Percentiles rank a stretch among this genome's conserved stretches.
Evolutionary conservation across 1,284 basidiomycete genomes (phyloP).

Genomic region (Melampsora larici-populina): DNA sequence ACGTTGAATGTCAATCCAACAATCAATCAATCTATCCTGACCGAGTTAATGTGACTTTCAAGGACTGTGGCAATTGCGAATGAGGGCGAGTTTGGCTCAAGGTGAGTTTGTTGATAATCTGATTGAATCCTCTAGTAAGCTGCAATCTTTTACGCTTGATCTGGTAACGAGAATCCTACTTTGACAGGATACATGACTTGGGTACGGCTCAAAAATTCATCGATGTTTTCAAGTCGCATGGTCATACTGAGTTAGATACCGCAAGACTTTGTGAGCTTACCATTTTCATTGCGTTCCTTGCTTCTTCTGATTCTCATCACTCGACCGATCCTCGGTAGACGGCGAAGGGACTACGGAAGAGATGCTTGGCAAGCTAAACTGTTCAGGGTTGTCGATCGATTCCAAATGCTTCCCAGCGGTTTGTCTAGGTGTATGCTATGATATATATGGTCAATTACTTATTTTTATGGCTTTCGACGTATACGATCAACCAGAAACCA

Average conservation of each 20-base stretch:
- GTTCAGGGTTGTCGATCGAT: neutral
- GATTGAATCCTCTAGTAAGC: neutral
- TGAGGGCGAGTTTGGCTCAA: neutral
- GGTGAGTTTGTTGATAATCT: neutral
- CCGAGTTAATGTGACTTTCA: neutral
- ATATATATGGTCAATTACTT: neutral
- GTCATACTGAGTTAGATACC: constrained; percentile 49
- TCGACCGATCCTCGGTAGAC: neutral
- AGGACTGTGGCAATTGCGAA: neutral
- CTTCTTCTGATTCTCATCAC: too few species aligned
- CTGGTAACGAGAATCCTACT: neutral
- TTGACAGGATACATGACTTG: constrained; percentile 2
- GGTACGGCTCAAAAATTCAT: constrained; percentile 45
- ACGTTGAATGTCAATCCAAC: neutral
- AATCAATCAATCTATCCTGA: neutral
- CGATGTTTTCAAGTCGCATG: constrained; percentile 48
- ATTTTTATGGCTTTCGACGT: neutral
- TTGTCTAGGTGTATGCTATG: neutral
- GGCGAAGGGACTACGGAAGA: constrained; percentile 2
- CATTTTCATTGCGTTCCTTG: too few species aligned
- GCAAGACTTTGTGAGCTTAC: constrained; percentile 48
- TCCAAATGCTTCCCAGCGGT: constrained; percentile 19
- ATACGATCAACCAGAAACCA: neutral
- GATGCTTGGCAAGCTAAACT: constrained; percentile 7
- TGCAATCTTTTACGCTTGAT: too few species aligned